Evolutionary conservation across 2,329 filamentous ascomycete genomes (phyloP).

Genomic region (Clarireedia monteithiana): DNA sequence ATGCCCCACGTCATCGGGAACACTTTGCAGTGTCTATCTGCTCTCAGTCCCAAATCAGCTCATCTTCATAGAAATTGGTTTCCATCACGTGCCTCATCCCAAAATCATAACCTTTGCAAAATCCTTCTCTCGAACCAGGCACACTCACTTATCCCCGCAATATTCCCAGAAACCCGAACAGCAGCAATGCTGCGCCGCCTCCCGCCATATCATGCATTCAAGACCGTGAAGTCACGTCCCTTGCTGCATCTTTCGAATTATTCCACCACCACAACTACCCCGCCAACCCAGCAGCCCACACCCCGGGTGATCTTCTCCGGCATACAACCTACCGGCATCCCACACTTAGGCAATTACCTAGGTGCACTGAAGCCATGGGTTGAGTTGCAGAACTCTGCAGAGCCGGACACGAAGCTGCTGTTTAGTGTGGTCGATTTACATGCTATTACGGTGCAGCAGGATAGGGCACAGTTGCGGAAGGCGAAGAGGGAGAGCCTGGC

Average conservation of each 20-base stretch:
- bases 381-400: conserved; percentile 59
- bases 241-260: neutral
- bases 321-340: conserved; percentile 91
- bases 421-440: conserved; percentile 93
- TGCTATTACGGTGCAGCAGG: conserved; percentile 75
- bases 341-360: conserved; percentile 92
- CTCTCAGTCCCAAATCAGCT: neutral
- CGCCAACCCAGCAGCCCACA: neutral
- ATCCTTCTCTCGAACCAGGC: neutral
- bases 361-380: conserved; percentile 87
- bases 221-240: conserved; percentile 8
- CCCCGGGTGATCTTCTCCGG: conserved; percentile 72
- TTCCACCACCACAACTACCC: neutral
- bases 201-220: neutral
- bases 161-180: neutral
- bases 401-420: conserved; percentile 53
- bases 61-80: neutral
- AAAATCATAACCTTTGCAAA: neutral
- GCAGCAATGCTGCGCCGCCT: neutral
- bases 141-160: neutral
- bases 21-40: too few species aligned
- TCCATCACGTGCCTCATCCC: neutral
- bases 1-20: neutral
- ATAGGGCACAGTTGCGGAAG: conserved; percentile 50
- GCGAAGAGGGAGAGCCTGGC: conserved; percentile 71